Base-by-base conservation (phyloP, 2,329 filamentous ascomycete species). In the Ophiocordyceps unilateralis region DNA sequence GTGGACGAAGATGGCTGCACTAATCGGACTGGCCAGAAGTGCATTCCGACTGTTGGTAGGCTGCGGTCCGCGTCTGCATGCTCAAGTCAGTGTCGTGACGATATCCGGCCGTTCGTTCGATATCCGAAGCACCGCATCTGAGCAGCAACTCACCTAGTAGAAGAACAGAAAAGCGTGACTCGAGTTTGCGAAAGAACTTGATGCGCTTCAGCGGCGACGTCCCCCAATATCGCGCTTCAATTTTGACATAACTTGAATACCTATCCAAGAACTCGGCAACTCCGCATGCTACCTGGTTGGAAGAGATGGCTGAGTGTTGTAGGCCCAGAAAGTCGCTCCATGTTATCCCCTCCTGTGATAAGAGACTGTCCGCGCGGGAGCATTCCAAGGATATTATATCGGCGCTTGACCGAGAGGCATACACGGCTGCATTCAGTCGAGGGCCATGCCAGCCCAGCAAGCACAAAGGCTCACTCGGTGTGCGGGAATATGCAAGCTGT, bases 221-320 rank as follows among this genome's bases (percentile, higher is more conserved):
- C 1, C 76, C 76, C 78, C 78, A 83, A 55, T 78, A 82, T 40
- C 78, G 74, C 1, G 74, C 65, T 44, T 78, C 71, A 42, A 83
- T 67, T 50, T 71, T 74, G 44, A 77, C 57, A 51, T 76, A 83
- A 42, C 60, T 70, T 43, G 62, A 67, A 53, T 72, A 74, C 1
- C 58, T 51, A 1, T 49, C 49, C 6, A 81, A 51, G 48, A 82
- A 82, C 3, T 69, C 64, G 1, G 46, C 42, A 5, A 61, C 58
- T 11, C 61, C 64, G 10, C 45, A 41, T 14, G 30, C 24, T 19
- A 36, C 34, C 12, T 6, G 30, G 30, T 7, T n/a, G 5, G 36
- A 14, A 39, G 36, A 15, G 8, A 12, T 19, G 10, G 11, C 9
- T 5, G 14, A 8, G 17, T n/a, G n/a, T n/a, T n/a, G n/a, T n/a